phyloP scores from a whole-genome alignment of 2,329 filamentous ascomycete species.

The Rhexocercosporidium sp. region DNA sequence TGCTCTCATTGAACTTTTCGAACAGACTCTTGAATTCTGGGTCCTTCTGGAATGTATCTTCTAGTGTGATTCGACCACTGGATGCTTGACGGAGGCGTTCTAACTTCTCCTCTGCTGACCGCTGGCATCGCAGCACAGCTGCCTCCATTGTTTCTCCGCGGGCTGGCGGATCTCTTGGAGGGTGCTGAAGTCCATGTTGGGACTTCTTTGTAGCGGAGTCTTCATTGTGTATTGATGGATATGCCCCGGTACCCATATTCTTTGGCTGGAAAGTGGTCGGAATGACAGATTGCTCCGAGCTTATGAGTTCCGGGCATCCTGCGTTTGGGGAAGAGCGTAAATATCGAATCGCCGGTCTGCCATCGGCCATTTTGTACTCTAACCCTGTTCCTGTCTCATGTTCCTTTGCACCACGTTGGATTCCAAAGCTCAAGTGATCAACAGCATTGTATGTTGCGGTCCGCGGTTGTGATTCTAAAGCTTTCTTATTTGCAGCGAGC shows the following conservation, averaged over 20 bases:
- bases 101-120: background rate
- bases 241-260: background rate
- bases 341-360: too few relatives aligned
- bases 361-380: too few relatives aligned
- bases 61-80: background rate
- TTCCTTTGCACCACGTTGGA: too few relatives aligned
- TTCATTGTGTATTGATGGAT: background rate
- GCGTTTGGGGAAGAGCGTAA: too few relatives aligned
- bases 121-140: background rate
- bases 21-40: slow-evolving; percentile 29
- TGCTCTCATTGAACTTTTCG: slow-evolving; percentile 30
- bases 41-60: slow-evolving; percentile 3
- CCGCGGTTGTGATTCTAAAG: background rate
- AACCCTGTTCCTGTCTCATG: too few relatives aligned
- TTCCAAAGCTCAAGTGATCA: too few relatives aligned
- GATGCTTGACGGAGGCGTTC: background rate
- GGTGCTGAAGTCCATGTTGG: background rate
- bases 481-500: background rate
- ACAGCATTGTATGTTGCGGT: background rate
- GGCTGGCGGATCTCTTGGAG: background rate
- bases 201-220: background rate
- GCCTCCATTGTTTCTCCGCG: background rate
- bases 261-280: too few relatives aligned
- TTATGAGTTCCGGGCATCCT: too few relatives aligned
- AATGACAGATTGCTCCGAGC: too few relatives aligned